phyloP scores from a whole-genome alignment of 345 rosid species.

The Populus davidiana region DNA sequence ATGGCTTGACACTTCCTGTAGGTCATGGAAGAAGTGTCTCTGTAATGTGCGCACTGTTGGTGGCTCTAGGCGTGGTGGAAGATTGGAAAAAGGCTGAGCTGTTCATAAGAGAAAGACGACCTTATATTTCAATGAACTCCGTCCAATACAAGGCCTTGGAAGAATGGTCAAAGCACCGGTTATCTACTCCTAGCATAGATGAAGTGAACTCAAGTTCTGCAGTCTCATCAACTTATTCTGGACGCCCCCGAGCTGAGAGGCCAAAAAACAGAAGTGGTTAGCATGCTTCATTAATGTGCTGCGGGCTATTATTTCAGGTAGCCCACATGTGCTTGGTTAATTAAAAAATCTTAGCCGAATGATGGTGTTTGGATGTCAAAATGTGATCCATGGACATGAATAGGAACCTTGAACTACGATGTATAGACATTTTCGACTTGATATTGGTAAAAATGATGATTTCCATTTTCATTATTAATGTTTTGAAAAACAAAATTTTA shows the following conservation, averaged over 20 bases:
- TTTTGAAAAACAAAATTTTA: neutral
- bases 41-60: constrained; percentile 57
- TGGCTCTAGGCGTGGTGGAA: constrained; percentile 53
- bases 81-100: constrained; percentile 68
- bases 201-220: constrained; percentile 4
- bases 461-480: neutral
- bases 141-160: constrained; percentile 49
- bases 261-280: constrained; percentile 2
- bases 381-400: neutral
- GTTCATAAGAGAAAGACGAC: constrained; percentile 45
- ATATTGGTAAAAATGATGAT: neutral
- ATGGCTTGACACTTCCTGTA: constrained; percentile 12
- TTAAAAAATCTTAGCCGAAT: neutral
- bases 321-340: neutral
- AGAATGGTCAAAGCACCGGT: constrained; percentile 56
- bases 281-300: neutral
- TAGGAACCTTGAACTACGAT: neutral
- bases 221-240: neutral
- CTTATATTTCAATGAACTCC: constrained; percentile 49
- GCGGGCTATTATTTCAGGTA: neutral
- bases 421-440: neutral
- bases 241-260: neutral
- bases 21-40: constrained; percentile 85
- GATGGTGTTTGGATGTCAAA: neutral
- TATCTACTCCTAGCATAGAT: constrained; percentile 33